These are phyloP conservation scores for Populus euphratica DNA, from an alignment of 345 rosid genomes.

Conservation along the genomic window DNA sequence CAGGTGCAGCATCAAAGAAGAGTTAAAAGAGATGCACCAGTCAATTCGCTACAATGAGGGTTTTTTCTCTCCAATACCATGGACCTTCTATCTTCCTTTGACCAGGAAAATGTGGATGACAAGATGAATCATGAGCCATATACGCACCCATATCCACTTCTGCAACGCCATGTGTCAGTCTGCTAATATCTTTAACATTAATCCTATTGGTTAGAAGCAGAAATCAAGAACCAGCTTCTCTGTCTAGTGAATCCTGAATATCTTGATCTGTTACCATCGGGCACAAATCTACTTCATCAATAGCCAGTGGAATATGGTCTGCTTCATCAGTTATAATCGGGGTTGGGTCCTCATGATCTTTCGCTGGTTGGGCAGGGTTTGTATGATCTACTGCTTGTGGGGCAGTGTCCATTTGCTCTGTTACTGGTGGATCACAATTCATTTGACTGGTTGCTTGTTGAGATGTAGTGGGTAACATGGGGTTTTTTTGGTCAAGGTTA, in stretches of 20 bases:
- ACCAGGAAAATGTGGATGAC: constrained; percentile 2
- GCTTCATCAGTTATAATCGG: constrained; percentile 1
- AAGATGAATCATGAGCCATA: neutral
- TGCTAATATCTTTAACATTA: neutral
- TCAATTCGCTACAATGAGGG: neutral
- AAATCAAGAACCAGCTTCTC: constrained; percentile 29
- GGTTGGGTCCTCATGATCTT: constrained; percentile 12
- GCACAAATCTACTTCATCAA: constrained; percentile 8
- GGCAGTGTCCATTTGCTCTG: constrained; percentile 16
- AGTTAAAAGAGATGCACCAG: constrained; percentile 1
- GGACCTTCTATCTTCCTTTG: neutral
- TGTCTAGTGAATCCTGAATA: constrained; percentile 15
- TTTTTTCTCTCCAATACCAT: neutral
- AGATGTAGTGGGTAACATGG: constrained; percentile 14
- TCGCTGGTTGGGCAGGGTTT: neutral
- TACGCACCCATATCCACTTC: neutral
- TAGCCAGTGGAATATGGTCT: neutral
- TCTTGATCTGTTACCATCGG: constrained; percentile 17
- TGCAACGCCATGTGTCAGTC: neutral
- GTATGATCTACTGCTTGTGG: constrained; percentile 12
- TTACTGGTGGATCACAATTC: constrained; percentile 23
- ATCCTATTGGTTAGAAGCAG: constrained; percentile 13
- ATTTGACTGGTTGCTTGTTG: constrained; percentile 21
- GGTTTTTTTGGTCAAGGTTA: constrained; percentile 24
- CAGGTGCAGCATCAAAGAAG: constrained; percentile 7